Base-by-base conservation (phyloP, 306 rosid species). In the Vigna angularis region DNA sequence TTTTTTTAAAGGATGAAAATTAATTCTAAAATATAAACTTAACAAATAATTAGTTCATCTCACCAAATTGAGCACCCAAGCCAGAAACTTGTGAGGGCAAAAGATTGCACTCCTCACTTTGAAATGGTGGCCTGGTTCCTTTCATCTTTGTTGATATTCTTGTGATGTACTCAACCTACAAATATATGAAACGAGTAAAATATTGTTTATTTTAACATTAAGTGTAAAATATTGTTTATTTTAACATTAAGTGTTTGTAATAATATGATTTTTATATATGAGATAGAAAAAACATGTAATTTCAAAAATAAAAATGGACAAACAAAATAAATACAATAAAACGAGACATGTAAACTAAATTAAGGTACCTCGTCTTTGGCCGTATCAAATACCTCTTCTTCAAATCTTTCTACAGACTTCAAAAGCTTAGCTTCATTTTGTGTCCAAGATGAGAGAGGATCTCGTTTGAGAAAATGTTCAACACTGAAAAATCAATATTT, bases 311-410 rank as follows among this genome's bases (percentile, higher is more conserved):
- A 63, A 30, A 15, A 34, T 34, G 48, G 7, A 1, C 47, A 16
- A 22, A 15, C 48, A 32, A 63, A 62, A 63, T 16, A 34, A 63
- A 30, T n/a, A 63, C 1, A 13, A 0, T 62, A 62, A n/a, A 2
- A 63, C 1, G 1, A 47, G 1, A 24, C 6, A 50, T 1, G 5
- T 4, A 55, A 59, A 52, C 8, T 68, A 28, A 68, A 67, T 28
- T 38, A 56, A 61, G 66, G 20, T 68, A 81, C 84, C 84, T 75
- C 77, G 48, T 58, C 66, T 74, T 17, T 57, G 49, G 80, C 55
- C 0, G 71, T 66, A 17, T 11, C 45, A 49, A 47, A 15, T 4
- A 20, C 75, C 17, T 57, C 40, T 44, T 67, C 66, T 57, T 74
- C 80, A 1, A 81, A 7, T 11, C 0, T 7, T 58, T 81, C 74